These are phyloP conservation scores for Backusella tuberculispora DNA, from an alignment of 192 early-diverging fungal species.

Conservation along the genomic window DNA sequence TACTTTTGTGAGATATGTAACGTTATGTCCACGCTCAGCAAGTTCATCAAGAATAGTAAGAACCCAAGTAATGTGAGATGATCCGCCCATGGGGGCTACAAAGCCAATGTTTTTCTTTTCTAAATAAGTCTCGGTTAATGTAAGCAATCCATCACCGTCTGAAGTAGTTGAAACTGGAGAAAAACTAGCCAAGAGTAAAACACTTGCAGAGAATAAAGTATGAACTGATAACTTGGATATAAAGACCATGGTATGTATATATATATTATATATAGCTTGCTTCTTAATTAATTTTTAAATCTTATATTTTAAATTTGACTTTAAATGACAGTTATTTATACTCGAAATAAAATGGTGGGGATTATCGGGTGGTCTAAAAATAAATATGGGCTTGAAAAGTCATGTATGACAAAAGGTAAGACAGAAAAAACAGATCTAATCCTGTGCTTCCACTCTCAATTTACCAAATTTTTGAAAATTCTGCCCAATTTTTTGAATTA, in stretches of 20 bases:
- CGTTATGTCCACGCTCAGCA: not conserved
- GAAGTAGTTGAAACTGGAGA: not conserved
- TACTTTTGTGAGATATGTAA: not conserved
- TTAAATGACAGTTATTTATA: not conserved
- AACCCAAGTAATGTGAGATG: constrained; percentile 2
- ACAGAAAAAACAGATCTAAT: no score
- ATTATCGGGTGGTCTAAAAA: not conserved
- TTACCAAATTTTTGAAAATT: no score
- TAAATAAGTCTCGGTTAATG: not conserved
- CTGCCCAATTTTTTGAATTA: no score
- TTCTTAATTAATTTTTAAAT: not conserved
- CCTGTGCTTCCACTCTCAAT: no score
- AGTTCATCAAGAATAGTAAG: constrained; percentile 6
- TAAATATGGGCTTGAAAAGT: no score
- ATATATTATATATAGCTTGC: no score
- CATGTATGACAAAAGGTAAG: no score
- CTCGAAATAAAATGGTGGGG: not conserved
- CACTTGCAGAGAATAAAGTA: not conserved
- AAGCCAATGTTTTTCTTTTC: not conserved
- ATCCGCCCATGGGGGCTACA: constrained; percentile 1
- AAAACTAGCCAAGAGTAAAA: not conserved
- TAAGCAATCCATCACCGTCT: not conserved
- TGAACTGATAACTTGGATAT: not conserved
- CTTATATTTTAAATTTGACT: not conserved
- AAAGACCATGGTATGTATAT: not conserved